These are phyloP conservation scores for Berkeleyomyces rouxiae DNA, from an alignment of 2,329 filamentous ascomycete species.

Conservation along the genomic window DNA sequence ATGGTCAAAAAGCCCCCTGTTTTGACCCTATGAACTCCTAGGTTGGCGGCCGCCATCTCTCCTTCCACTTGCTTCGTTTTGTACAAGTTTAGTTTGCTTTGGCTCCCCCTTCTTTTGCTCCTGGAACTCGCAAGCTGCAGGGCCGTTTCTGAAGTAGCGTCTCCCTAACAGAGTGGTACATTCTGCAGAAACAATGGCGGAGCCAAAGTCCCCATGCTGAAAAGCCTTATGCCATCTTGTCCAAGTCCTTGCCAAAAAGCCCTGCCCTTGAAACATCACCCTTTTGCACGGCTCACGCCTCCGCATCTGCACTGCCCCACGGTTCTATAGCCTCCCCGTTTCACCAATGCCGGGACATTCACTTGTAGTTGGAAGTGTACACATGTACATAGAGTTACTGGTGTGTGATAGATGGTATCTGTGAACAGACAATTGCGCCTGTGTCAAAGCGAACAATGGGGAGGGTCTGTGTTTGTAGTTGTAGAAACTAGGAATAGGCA, in stretches of 20 bases:
- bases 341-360: slow-evolving; percentile 4
- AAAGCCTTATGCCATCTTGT: background rate
- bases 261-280: background rate
- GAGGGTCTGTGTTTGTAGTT: background rate
- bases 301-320: background rate
- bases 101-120: background rate
- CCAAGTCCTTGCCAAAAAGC: background rate
- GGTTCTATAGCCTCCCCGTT: slow-evolving; percentile 1
- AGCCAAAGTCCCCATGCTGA: background rate
- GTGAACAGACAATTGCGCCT: background rate
- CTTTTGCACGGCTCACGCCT: background rate
- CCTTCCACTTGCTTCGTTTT: background rate
- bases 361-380: background rate
- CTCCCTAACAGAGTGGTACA: background rate
- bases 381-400: background rate
- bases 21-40: too few relatives aligned
- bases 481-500: background rate
- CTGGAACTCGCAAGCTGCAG: background rate
- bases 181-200: too few relatives aligned
- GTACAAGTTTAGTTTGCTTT: background rate
- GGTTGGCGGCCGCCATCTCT: background rate
- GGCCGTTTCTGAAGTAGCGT: background rate
- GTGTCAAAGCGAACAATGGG: background rate
- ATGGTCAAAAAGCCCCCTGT: too few relatives aligned
- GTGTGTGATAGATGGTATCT: background rate